Base-by-base conservation (phyloP, 176 grass and related monocot genomes). In the Pontederia crassipes region DNA sequence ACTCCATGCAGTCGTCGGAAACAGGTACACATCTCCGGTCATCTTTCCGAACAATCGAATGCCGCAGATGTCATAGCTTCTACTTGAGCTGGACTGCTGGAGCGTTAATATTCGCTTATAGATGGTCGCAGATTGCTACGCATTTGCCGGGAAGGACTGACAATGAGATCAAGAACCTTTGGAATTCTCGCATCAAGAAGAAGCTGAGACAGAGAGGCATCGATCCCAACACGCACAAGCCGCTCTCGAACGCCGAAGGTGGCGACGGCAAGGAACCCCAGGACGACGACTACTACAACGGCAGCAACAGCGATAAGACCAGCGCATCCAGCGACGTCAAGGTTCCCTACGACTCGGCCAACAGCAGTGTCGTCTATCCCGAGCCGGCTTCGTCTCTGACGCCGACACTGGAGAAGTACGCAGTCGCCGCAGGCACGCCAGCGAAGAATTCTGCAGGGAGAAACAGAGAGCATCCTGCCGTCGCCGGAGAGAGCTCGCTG, bases 131-230 rank as follows among this genome's bases (percentile, higher is more conserved):
- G 29, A 87, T 87, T 69, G 76, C 84, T 55, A 78, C 84, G 54
- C 72, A 77, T 14, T 50, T 87, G 68, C 84, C 84, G 58, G 84
- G 84, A 55, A 79, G 82, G 71, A 85, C 82, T 27, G 82, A 85
- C 26, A 85, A 85, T 26, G 82, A 85, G 77, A 85, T 85, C 58
- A 85, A 85, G 82, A 85, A 85, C 74, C 74, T 85, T 12, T 85
- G 82, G 82, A 85, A 85, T 28, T 85, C 82, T 8, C 72, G 77
- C 68, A 73, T 85, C 58, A 85, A 85, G 64, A 85, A 85, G 75
- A 82, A 82, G 76, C 67, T 87, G 54, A 65, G 75, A 54, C 76
- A 73, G 75, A 57, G 78, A 52, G 79, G 79, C 46, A 79, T 82
- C 15, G 79, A 82, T 72, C 84, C 84, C 45, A 82, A 68, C 76